A percentile compares a stretch with the other conserved stretches of the same genome.
Conservation (phyloP, 1,139 yeast genomes). For the Taphrina confusa region DNA sequence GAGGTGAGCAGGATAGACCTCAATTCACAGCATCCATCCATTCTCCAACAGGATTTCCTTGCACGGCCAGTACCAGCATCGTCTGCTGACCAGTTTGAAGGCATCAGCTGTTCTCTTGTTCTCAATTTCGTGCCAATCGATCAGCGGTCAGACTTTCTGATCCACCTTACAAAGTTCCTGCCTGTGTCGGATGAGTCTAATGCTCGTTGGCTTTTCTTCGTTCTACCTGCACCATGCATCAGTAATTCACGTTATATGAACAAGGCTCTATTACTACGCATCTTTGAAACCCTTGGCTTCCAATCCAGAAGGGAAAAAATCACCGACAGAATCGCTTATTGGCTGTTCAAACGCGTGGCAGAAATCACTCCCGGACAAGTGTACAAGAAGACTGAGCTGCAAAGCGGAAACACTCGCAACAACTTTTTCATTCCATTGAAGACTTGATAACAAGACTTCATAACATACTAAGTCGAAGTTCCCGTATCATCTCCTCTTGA, state of each 20-base stretch:
- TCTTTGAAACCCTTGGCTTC: conserved; percentile 66
- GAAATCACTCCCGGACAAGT: conserved; percentile 3
- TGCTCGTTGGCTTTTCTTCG: conserved; percentile 60
- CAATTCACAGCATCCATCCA: conserved; percentile 72
- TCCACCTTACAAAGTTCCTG: conserved; percentile 61
- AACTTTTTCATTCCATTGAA: conserved; percentile 29
- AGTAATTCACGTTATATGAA: conserved; percentile 77
- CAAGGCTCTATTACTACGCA: conserved; percentile 50
- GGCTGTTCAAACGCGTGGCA: conserved; percentile 57
- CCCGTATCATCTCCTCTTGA: neutral
- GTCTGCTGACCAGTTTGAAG: conserved; percentile 53
- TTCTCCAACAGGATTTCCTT: conserved; percentile 81
- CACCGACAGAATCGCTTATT: conserved; percentile 75
- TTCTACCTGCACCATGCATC: conserved; percentile 84
- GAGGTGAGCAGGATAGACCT: conserved; percentile 61
- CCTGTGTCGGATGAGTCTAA: conserved; percentile 40
- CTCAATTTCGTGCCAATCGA: conserved; percentile 83
- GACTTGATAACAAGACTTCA: conserved; percentile 17
- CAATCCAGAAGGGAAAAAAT: conserved; percentile 53
- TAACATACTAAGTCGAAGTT: neutral
- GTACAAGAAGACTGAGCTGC: conserved; percentile 32
- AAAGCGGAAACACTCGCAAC: conserved; percentile 33
- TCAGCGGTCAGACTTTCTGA: conserved; percentile 73
- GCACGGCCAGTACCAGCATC: conserved; percentile 52
- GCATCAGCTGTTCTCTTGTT: conserved; percentile 81